Conservation (phyloP, 768 basidiomycete genomes). For the Mycena alexandri region DNA sequence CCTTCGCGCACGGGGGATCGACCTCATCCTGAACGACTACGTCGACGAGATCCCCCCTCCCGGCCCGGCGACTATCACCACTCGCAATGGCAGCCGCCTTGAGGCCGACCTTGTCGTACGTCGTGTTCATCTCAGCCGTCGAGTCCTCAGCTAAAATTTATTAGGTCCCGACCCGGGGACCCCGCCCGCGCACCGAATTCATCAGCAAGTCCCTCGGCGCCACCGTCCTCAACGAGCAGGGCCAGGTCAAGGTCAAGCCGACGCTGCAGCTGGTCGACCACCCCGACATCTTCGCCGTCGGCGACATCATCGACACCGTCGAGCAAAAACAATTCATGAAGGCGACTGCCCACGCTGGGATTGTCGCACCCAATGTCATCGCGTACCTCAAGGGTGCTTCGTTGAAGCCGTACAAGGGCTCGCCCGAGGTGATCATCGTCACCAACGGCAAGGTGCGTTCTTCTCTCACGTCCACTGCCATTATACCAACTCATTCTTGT, state of each 20-base stretch:
- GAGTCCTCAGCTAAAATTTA: too few relatives aligned
- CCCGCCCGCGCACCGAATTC: slow-evolving; percentile 66
- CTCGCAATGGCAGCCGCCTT: slow-evolving; percentile 63
- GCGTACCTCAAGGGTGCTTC: slow-evolving; percentile 43
- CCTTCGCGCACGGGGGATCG: slow-evolving; percentile 58
- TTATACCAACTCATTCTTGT: slow-evolving; percentile 1
- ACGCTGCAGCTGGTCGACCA: slow-evolving; percentile 65
- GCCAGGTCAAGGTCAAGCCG: slow-evolving; percentile 58
- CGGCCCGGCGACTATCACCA: slow-evolving; percentile 55
- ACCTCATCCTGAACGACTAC: slow-evolving; percentile 65
- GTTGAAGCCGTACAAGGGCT: slow-evolving; percentile 62
- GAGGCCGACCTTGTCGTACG: slow-evolving; percentile 73
- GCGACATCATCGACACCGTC: slow-evolving; percentile 66
- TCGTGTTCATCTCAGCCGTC: too few relatives aligned
- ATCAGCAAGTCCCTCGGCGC: slow-evolving; percentile 55
- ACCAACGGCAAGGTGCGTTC: slow-evolving; percentile 63
- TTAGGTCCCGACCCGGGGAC: slow-evolving; percentile 57
- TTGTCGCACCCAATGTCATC: slow-evolving; percentile 65
- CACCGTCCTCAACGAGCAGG: slow-evolving; percentile 48
- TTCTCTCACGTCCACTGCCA: not conserved
- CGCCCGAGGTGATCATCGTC: slow-evolving; percentile 64
- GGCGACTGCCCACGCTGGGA: slow-evolving; percentile 52
- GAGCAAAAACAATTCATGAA: slow-evolving; percentile 71
- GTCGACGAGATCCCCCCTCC: slow-evolving; percentile 61
- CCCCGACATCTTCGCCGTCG: slow-evolving; percentile 66